Evolutionary conservation across 2,329 filamentous ascomycete genomes (phyloP).

Genomic region (Ceratocystis alfenasii): DNA sequence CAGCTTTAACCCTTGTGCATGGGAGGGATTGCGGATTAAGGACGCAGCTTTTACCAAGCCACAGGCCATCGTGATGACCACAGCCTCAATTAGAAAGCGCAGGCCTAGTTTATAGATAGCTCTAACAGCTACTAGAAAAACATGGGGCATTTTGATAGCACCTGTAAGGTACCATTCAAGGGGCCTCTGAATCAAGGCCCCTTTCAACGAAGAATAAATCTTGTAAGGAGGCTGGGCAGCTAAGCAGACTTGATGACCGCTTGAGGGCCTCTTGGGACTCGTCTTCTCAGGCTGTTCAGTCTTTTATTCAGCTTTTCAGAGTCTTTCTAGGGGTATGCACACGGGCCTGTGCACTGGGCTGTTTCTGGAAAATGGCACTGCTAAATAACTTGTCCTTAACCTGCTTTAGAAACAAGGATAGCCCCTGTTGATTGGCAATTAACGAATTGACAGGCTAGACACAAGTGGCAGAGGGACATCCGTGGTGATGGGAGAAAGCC

Average conservation of each 20-base stretch:
- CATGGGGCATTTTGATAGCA: background rate
- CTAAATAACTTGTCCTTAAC: background rate
- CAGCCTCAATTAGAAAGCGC: background rate
- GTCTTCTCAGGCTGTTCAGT: background rate
- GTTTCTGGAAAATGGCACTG: background rate
- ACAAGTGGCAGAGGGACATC: background rate
- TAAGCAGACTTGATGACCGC: background rate
- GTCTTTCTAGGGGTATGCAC: background rate
- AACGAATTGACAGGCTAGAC: background rate
- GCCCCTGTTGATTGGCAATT: background rate
- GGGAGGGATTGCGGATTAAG: background rate
- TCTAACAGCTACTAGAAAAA: background rate
- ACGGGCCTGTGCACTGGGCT: background rate
- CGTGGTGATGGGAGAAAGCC: background rate
- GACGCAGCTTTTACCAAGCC: background rate
- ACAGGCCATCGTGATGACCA: background rate
- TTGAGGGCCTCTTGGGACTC: background rate
- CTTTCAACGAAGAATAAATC: background rate
- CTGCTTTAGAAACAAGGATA: background rate
- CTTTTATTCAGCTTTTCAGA: background rate
- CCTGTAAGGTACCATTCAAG: background rate
- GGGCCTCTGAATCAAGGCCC: background rate
- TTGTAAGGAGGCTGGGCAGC: background rate
- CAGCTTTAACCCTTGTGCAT: background rate
- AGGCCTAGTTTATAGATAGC: background rate